These are phyloP conservation scores for Diplosphaera chodatii DNA, from an alignment of 139 green algal species.

Conservation along the genomic window DNA sequence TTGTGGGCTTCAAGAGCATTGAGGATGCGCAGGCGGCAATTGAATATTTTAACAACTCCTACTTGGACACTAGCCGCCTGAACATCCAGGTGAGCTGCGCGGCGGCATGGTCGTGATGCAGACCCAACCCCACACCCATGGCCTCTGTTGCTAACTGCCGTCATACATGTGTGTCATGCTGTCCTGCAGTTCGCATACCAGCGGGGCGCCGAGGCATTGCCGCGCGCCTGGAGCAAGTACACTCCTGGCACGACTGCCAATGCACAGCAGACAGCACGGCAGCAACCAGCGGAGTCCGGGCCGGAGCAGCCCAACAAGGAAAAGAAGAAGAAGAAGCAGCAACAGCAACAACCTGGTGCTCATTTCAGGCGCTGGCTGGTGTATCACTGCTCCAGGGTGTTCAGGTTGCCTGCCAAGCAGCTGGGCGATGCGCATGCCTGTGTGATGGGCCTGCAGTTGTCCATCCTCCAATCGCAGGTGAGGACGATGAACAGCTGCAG, in stretches of 20 bases:
- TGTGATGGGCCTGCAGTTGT: too few relatives aligned
- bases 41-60: constrained; percentile 86
- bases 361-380: too few relatives aligned
- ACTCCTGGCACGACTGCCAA: constrained; percentile 41
- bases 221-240: constrained; percentile 85
- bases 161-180: background rate
- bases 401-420: too few relatives aligned
- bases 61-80: constrained; percentile 80
- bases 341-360: too few relatives aligned
- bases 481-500: constrained; percentile 66
- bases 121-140: too few relatives aligned
- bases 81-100: constrained; percentile 61
- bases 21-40: constrained; percentile 64
- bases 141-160: too few relatives aligned
- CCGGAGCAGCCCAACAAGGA: constrained; percentile 17
- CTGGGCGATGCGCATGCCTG: too few relatives aligned
- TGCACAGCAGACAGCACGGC: constrained; percentile 8
- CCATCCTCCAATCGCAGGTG: background rate
- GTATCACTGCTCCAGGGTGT: too few relatives aligned
- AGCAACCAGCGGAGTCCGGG: background rate
- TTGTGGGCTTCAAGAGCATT: constrained; percentile 83
- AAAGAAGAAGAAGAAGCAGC: constrained; percentile 5
- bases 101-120: too few relatives aligned
- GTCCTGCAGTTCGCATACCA: constrained; percentile 59
- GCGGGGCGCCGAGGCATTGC: constrained; percentile 33